These are phyloP conservation scores for Tuber aestivum DNA, from an alignment of 495 filamentous ascomycete species.

Conservation along the genomic window DNA sequence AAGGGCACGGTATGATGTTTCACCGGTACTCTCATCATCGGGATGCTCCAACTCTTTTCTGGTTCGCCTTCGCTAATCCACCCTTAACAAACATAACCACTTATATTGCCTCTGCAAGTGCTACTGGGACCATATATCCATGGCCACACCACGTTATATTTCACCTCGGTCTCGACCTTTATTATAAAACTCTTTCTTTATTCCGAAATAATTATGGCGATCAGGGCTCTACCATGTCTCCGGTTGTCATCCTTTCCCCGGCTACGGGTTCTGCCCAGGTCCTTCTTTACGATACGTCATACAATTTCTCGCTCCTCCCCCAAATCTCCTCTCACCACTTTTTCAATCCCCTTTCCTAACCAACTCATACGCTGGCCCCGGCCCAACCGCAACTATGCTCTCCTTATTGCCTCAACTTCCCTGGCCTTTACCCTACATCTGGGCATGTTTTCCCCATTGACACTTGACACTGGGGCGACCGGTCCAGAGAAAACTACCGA, in stretches of 20 bases:
- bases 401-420: slow-evolving; percentile 25
- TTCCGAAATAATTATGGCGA: slow-evolving; percentile 14
- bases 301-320: slow-evolving; percentile 11
- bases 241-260: slow-evolving; percentile 12
- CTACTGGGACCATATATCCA: not conserved
- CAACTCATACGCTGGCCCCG: slow-evolving; percentile 14
- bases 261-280: slow-evolving; percentile 8
- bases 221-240: slow-evolving; percentile 19
- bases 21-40: not conserved
- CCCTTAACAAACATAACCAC: not conserved
- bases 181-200: slow-evolving; percentile 14
- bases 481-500: slow-evolving; percentile 29
- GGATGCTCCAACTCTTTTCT: not conserved
- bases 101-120: not conserved
- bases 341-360: slow-evolving; percentile 8
- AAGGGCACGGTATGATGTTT: not conserved
- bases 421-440: slow-evolving; percentile 17
- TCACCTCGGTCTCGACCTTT: slow-evolving; percentile 10
- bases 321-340: slow-evolving; percentile 13
- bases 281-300: slow-evolving; percentile 24
- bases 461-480: not conserved
- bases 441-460: slow-evolving; percentile 10
- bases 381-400: not conserved
- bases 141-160: slow-evolving; percentile 14
- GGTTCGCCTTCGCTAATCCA: not conserved